Evolutionary conservation across 305 asterid species (phyloP).

Genomic region (Rubia tinctorum): DNA sequence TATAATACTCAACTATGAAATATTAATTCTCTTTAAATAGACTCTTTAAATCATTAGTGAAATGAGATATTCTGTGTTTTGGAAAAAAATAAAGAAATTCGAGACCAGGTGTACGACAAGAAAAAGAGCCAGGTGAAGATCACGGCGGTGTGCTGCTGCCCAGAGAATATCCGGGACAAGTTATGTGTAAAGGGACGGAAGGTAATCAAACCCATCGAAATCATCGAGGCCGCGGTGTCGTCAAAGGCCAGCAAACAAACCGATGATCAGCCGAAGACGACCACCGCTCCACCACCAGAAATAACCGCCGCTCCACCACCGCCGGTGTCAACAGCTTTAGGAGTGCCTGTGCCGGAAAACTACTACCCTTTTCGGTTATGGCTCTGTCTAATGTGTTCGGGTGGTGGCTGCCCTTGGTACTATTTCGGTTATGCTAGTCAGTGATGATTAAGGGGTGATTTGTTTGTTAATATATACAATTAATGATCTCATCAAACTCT

Average conservation of each 20-base stretch:
- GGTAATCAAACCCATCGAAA: constrained; percentile 59
- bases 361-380: neutral
- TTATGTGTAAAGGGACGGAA: constrained; percentile 48
- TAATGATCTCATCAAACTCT: too few relatives aligned
- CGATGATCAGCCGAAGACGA: too few relatives aligned
- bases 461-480: too few relatives aligned
- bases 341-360: neutral
- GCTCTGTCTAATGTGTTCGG: neutral
- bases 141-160: constrained; percentile 57
- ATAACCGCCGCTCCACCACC: neutral
- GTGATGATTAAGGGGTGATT: too few relatives aligned
- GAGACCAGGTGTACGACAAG: constrained; percentile 54
- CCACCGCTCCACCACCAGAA: too few relatives aligned
- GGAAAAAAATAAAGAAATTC: constrained; percentile 45
- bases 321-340: neutral
- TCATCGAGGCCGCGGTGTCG: constrained; percentile 21
- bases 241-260: neutral
- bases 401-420: neutral
- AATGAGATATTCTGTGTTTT: constrained; percentile 10
- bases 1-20: neutral
- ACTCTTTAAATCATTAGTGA: too few relatives aligned
- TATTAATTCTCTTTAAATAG: neutral
- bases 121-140: constrained; percentile 55
- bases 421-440: too few relatives aligned
- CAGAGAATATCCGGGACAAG: constrained; percentile 66